A percentile compares a stretch with the other conserved stretches of the same genome.
Evolutionary conservation across 768 basidiomycete genomes (phyloP).

Genomic region (Tylopilus subfusipes): DNA sequence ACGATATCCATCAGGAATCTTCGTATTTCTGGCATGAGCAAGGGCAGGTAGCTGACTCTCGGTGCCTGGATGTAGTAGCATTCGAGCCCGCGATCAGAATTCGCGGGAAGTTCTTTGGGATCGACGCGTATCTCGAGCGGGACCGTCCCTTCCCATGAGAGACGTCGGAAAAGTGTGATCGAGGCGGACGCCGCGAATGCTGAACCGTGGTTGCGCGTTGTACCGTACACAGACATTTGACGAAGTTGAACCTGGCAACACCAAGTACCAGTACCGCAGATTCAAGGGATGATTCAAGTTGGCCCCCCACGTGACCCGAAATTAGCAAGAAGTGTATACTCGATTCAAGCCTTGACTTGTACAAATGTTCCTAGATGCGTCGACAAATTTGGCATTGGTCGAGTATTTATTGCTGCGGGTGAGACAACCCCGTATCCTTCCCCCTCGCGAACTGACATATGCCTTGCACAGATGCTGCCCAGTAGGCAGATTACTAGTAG

Average conservation of each 20-base stretch:
- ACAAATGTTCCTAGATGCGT: slow-evolving; percentile 14
- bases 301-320: slow-evolving; percentile 13
- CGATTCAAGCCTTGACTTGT: not conserved
- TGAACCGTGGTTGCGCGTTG: slow-evolving; percentile 50
- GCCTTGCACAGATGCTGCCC: slow-evolving; percentile 42
- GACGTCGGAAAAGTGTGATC: slow-evolving; percentile 79
- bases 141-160: slow-evolving; percentile 90
- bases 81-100: slow-evolving; percentile 85
- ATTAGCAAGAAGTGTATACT: not conserved
- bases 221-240: slow-evolving; percentile 51
- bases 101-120: slow-evolving; percentile 84
- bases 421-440: not conserved
- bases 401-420: slow-evolving; percentile 50
- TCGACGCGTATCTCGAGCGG: slow-evolving; percentile 88
- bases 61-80: slow-evolving; percentile 90
- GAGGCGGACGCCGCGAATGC: slow-evolving; percentile 51
- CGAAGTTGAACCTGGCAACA: not conserved
- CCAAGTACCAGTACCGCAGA: not conserved
- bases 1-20: slow-evolving; percentile 89
- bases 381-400: slow-evolving; percentile 37
- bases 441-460: not conserved
- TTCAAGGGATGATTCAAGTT: not conserved
- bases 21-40: slow-evolving; percentile 84
- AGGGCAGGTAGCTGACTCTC: slow-evolving; percentile 88
- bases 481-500: slow-evolving; percentile 23